These are phyloP conservation scores for Salvia miltiorrhiza DNA, from an alignment of 257 asterid species.

Conservation along the genomic window DNA sequence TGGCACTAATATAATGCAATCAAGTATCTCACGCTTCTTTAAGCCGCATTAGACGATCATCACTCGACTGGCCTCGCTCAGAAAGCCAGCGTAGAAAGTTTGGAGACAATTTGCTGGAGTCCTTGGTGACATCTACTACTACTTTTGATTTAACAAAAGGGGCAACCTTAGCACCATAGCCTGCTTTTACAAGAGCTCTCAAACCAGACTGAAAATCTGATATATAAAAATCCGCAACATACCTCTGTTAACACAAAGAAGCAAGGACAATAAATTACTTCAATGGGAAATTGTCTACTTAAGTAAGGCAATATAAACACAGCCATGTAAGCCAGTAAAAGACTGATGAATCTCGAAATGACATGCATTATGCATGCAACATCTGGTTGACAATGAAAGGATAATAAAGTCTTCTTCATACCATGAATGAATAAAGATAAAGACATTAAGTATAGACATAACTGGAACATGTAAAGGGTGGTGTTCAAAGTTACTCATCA, in stretches of 20 bases:
- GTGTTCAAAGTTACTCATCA: no score
- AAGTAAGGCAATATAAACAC: neutral
- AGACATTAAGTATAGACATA: neutral
- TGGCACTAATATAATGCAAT: neutral
- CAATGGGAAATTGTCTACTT: slow-evolving; percentile 1
- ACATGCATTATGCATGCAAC: neutral
- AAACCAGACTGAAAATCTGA: slow-evolving; percentile 85
- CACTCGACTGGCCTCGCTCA: slow-evolving; percentile 63
- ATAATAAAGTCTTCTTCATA: no score
- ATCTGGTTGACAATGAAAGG: neutral
- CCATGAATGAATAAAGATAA: neutral
- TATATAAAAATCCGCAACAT: slow-evolving; percentile 74
- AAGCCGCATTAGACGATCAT: slow-evolving; percentile 55
- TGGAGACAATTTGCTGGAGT: slow-evolving; percentile 49
- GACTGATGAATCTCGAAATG: neutral
- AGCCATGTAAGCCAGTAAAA: neutral
- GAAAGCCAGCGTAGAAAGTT: slow-evolving; percentile 63
- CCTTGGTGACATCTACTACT: slow-evolving; percentile 55
- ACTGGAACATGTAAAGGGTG: neutral
- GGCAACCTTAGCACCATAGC: slow-evolving; percentile 77
- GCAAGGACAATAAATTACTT: slow-evolving; percentile 8
- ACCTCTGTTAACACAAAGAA: slow-evolving; percentile 42
- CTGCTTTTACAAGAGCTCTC: slow-evolving; percentile 85
- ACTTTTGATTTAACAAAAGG: slow-evolving; percentile 61
- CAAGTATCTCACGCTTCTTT: slow-evolving; percentile 66